Evolutionary conservation across 2,329 filamentous ascomycete species (phyloP).

Genomic region (Diaporthe longicolla): DNA sequence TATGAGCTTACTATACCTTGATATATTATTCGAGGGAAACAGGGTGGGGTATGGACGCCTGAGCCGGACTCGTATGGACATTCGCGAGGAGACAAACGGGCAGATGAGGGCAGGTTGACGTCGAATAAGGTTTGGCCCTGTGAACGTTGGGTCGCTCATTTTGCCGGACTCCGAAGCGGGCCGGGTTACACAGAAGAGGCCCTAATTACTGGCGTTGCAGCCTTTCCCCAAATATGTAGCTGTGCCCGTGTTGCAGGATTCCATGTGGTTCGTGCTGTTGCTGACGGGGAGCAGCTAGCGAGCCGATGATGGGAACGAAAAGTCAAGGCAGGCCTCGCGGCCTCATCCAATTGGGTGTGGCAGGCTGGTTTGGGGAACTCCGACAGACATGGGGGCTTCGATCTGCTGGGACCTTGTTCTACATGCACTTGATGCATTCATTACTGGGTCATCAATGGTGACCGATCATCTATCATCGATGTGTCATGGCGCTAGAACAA

Average conservation of each 20-base stretch:
- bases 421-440: background rate
- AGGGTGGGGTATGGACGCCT: background rate
- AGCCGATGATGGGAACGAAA: background rate
- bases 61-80: background rate
- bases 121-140: constrained; percentile 13
- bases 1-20: background rate
- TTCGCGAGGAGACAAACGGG: background rate
- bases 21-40: background rate
- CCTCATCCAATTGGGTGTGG: background rate
- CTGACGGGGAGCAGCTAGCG: background rate
- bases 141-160: background rate
- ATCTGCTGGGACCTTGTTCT: background rate
- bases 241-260: background rate
- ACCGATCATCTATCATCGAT: background rate
- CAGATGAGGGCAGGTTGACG: background rate
- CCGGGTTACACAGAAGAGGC: background rate
- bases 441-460: background rate
- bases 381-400: background rate
- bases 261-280: too few species aligned
- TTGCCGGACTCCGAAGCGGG: constrained; percentile 23
- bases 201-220: background rate
- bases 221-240: background rate
- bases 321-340: background rate
- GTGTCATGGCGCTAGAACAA: too few species aligned
- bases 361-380: constrained; percentile 1